These are phyloP conservation scores for Pulicaria dysenterica DNA, from an alignment of 129 eudicot species.

Conservation along the genomic window DNA sequence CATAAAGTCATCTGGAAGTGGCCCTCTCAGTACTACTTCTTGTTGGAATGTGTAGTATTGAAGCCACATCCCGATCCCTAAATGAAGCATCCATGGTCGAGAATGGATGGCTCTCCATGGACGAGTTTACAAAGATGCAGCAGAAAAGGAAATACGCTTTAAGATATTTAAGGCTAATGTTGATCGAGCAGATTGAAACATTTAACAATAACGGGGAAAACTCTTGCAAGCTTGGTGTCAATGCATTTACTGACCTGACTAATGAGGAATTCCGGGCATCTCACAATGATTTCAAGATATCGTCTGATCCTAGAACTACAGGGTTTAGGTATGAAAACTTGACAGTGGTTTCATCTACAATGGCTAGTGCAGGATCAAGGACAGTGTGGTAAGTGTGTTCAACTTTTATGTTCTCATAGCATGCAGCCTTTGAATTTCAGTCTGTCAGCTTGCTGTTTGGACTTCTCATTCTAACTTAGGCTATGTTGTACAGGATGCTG, in stretches of 20 bases:
- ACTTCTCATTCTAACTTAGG: not conserved
- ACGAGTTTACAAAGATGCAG: conserved; percentile 27
- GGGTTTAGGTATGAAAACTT: conserved; percentile 22
- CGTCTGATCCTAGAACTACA: conserved; percentile 3
- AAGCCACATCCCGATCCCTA: conserved; percentile 23
- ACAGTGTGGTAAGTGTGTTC: conserved; percentile 24
- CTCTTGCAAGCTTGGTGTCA: conserved; percentile 25
- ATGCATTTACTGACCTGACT: conserved; percentile 28
- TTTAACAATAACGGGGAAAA: conserved; percentile 11
- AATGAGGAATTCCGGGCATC: conserved; percentile 32
- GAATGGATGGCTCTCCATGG: conserved; percentile 31
- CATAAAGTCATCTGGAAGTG: not conserved
- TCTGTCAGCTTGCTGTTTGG: too few species aligned
- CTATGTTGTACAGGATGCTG: conserved; percentile 24
- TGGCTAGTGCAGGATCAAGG: conserved; percentile 32
- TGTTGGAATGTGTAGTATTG: conserved; percentile 3
- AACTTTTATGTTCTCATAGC: not conserved
- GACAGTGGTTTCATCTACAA: conserved; percentile 7
- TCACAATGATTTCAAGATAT: conserved; percentile 16
- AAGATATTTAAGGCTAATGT: conserved; percentile 28
- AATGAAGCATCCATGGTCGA: conserved; percentile 11
- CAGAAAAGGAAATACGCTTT: conserved; percentile 24
- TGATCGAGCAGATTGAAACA: conserved; percentile 23
- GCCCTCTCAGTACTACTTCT: conserved; percentile 14
- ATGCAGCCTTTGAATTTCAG: too few species aligned